Percentiles rank a stretch among this genome's conserved stretches.
phyloP scores from a whole-genome alignment of 2,329 filamentous ascomycete species.

The Hymenoscyphus albidus region DNA sequence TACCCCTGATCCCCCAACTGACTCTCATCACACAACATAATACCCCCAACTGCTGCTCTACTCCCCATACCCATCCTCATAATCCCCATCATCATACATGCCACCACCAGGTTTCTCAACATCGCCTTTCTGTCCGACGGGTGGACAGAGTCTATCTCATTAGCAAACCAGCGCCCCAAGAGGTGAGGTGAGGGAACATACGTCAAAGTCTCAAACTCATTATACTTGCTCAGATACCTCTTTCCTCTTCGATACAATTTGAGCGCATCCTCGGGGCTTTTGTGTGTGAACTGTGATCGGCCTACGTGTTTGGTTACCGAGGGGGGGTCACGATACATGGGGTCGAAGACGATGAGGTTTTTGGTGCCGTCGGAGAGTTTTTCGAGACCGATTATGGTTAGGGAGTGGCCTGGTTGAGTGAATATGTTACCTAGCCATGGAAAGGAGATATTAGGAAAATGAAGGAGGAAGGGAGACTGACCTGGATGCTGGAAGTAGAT shows the following conservation, averaged over 20 bases:
- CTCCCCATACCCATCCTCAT: neutral
- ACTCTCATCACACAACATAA: neutral
- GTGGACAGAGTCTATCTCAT: neutral
- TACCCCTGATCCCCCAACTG: neutral
- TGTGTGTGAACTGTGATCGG: constrained; percentile 40
- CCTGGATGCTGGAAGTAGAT: constrained; percentile 86
- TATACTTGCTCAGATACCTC: constrained; percentile 64
- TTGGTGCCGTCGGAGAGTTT: constrained; percentile 57
- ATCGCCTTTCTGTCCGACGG: neutral
- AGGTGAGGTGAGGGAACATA: constrained; percentile 40
- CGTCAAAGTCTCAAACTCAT: constrained; percentile 77
- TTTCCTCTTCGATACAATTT: constrained; percentile 70
- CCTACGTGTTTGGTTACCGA: constrained; percentile 58
- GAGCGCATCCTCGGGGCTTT: constrained; percentile 52
- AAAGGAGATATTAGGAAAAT: neutral
- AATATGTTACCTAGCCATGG: neutral
- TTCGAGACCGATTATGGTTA: constrained; percentile 86
- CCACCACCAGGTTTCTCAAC: neutral
- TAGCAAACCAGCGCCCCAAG: neutral
- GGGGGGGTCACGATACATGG: constrained; percentile 69
- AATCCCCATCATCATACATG: neutral
- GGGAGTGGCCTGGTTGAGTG: constrained; percentile 65
- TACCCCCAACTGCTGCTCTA: neutral
- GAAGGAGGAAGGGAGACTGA: constrained; percentile 30
- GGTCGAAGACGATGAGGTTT: constrained; percentile 83